Conservation (phyloP, 2,329 filamentous ascomycete genomes). For the Dothistroma pini region DNA sequence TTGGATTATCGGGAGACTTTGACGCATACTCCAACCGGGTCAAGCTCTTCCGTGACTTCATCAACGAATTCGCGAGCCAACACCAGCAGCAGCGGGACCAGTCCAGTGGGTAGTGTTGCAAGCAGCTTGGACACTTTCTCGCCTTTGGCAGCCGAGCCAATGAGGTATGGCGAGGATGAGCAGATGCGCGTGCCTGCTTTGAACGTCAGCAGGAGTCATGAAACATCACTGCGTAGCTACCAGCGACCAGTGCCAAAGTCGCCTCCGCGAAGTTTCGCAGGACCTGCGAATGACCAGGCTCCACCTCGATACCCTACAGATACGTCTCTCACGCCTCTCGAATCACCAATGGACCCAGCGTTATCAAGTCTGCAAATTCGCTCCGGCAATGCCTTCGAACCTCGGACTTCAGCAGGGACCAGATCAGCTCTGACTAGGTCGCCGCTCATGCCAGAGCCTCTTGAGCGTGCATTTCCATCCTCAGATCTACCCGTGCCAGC, state of each 20-base stretch:
- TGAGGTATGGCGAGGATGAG: slow-evolving; percentile 25
- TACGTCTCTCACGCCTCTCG: slow-evolving; percentile 16
- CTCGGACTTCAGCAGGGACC: slow-evolving; percentile 11
- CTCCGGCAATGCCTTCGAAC: slow-evolving; percentile 13
- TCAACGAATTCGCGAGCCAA: slow-evolving; percentile 22
- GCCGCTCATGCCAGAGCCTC: slow-evolving; percentile 8
- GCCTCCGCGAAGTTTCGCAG: slow-evolving; percentile 21
- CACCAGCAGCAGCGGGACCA: slow-evolving; percentile 30
- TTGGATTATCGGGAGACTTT: slow-evolving; percentile 27
- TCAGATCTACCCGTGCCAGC: not conserved
- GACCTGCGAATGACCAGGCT: slow-evolving; percentile 13
- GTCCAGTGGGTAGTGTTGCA: slow-evolving; percentile 31
- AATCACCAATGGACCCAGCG: slow-evolving; percentile 36
- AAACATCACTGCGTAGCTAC: slow-evolving; percentile 27
- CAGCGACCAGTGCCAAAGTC: slow-evolving; percentile 26
- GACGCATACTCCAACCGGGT: slow-evolving; percentile 30
- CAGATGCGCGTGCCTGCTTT: slow-evolving; percentile 24
- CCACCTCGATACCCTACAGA: slow-evolving; percentile 8
- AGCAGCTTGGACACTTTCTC: slow-evolving; percentile 34
- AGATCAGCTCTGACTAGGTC: slow-evolving; percentile 3
- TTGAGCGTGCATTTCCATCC: not conserved
- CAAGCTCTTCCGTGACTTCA: slow-evolving; percentile 31
- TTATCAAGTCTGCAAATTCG: slow-evolving; percentile 16
- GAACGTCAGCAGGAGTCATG: slow-evolving; percentile 19
- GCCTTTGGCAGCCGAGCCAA: slow-evolving; percentile 14